Base-by-base conservation (phyloP, 2,329 filamentous ascomycete genomes). In the Stylonectria norvegica region DNA sequence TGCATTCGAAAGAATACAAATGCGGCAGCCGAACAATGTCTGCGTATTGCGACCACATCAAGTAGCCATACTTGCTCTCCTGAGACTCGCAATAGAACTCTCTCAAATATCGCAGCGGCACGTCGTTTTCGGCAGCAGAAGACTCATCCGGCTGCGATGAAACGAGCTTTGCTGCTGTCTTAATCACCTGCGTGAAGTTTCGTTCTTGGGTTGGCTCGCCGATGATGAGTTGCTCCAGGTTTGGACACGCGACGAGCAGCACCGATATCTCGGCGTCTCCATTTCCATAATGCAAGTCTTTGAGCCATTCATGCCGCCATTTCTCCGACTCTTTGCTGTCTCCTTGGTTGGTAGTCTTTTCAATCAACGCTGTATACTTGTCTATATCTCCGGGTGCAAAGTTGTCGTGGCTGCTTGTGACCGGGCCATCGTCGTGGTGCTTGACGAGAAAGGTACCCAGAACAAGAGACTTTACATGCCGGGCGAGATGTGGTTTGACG, bases 1-100 rank as follows among this genome's bases (percentile, higher is more conserved):
- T 17, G 20, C 23, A 34, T 35, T 42, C 42, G 19, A 37, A 45
- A 9, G 42, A 42, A 15, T 27, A 20, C 11, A 38, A 4, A 4
- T 18, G 20, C 5, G 42, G 42, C 8, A 40, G 30, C 16, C 29
- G 22, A 17, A 38, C 34, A 5, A 40, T 7, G 3, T 8, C 29
- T n/a, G 23, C 18, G 2, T 20, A 3, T 3, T 31, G 8, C 12
- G 11, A 9, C 5, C 20, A 31, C 4, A 2, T 2, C 2, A 31
- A 19, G 10, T 40, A 41, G 6, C 42, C 29, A 19, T 36, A 34
- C 15, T 30, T 37, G 5, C 6, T 2, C 15, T 35, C 34, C 5
- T 16, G 3, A 5, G 28, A 34, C 19, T 41, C 34, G 2, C 32
- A 30, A n/a, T 34, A 44, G 5, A 36, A 9, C 3, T 34, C 37